Evolutionary conservation across 2,329 filamentous ascomycete genomes (phyloP).

Genomic region (Cytospora mali): DNA sequence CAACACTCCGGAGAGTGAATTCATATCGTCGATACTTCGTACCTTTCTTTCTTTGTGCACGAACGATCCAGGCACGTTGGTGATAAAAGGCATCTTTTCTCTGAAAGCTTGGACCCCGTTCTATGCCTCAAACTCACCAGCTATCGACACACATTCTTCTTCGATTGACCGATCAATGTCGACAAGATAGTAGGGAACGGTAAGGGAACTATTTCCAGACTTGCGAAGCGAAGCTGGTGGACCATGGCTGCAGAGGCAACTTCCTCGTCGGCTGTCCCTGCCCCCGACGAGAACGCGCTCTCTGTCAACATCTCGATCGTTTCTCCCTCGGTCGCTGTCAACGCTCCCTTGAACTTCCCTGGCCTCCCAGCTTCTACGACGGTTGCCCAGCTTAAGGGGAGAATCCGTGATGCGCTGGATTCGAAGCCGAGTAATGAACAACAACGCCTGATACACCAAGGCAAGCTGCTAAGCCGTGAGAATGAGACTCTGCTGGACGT

Average conservation of each 20-base stretch:
- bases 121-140: constrained; percentile 2
- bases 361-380: constrained; percentile 54
- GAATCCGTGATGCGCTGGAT: constrained; percentile 55
- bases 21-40: neutral
- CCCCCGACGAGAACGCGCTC: constrained; percentile 34
- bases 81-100: constrained; percentile 3
- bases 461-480: constrained; percentile 57
- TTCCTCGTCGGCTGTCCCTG: constrained; percentile 33
- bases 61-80: constrained; percentile 17
- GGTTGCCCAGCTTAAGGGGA: constrained; percentile 59
- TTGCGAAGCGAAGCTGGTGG: constrained; percentile 26
- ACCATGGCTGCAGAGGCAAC: constrained; percentile 46
- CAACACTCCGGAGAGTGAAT: constrained; percentile 1
- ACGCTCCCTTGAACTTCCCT: constrained; percentile 52
- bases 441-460: constrained; percentile 63
- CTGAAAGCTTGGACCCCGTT: constrained; percentile 26
- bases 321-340: constrained; percentile 60
- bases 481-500: constrained; percentile 58
- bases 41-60: constrained; percentile 4
- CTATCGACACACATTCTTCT: neutral
- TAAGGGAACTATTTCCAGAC: constrained; percentile 20
- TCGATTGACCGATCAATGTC: neutral
- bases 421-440: constrained; percentile 55
- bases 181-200: neutral
- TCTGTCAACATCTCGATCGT: constrained; percentile 60